Evolutionary conservation across 2,329 filamentous ascomycete genomes (phyloP).

Genomic region (Fusarium tuaranense): DNA sequence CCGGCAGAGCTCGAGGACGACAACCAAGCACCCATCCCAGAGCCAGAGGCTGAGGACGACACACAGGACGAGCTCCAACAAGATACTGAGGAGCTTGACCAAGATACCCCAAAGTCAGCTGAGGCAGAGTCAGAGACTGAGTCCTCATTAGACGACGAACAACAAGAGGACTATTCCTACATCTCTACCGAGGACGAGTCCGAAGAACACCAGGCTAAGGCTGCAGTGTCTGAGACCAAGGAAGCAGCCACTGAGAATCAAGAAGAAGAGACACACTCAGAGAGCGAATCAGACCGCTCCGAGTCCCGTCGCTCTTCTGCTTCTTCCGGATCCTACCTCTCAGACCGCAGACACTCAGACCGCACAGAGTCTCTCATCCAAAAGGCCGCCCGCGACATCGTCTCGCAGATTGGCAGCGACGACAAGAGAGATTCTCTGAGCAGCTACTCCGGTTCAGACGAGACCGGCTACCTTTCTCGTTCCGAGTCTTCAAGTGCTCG

Average conservation of each 20-base stretch:
- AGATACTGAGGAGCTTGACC: constrained; percentile 7
- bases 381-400: constrained; percentile 63
- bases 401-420: constrained; percentile 59
- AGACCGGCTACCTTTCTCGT: constrained; percentile 40
- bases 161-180: constrained; percentile 12
- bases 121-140: constrained; percentile 6
- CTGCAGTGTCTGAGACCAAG: constrained; percentile 15
- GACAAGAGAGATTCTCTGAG: constrained; percentile 41
- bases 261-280: constrained; percentile 28
- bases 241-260: constrained; percentile 10
- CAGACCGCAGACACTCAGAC: constrained; percentile 54
- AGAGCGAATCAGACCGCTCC: constrained; percentile 33
- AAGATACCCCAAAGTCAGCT: constrained; percentile 8
- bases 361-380: constrained; percentile 66
- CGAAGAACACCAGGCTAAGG: constrained; percentile 14
- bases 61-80: constrained; percentile 12
- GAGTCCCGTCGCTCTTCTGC: constrained; percentile 39
- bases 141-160: constrained; percentile 17
- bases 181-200: constrained; percentile 21
- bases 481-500: constrained; percentile 43
- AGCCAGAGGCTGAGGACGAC: constrained; percentile 3
- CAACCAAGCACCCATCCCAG: constrained; percentile 6
- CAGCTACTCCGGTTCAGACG: constrained; percentile 33
- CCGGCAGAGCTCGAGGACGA: constrained; percentile 17
- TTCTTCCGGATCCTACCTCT: constrained; percentile 37